A percentile compares a stretch with the other conserved stretches of the same genome.
Evolutionary conservation across 1,284 basidiomycete species (phyloP).

Genomic region (Melampsora larici-populina): DNA sequence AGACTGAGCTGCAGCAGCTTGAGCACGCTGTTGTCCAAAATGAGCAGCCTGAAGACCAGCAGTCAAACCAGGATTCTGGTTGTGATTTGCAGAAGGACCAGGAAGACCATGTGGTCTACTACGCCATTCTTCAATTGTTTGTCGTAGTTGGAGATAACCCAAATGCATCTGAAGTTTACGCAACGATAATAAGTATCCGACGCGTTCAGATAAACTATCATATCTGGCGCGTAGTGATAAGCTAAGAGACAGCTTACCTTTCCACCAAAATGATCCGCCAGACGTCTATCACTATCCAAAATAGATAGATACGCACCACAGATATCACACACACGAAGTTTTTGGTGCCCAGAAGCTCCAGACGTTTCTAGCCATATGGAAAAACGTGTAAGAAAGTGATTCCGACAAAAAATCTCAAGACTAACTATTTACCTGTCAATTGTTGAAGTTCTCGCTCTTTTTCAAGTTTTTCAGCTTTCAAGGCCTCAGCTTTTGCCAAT

Average conservation of each 20-base stretch:
- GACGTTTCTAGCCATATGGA: conserved; percentile 68
- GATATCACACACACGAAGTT: conserved; percentile 96
- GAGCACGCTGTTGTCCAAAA: conserved; percentile 36
- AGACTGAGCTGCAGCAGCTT: conserved; percentile 17
- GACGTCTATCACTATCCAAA: conserved; percentile 93
- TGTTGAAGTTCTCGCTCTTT: conserved; percentile 97
- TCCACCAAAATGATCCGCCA: conserved; percentile 99
- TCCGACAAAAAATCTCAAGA: neutral
- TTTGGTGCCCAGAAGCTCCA: conserved; percentile 97
- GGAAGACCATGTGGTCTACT: conserved; percentile 43
- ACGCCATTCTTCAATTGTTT: conserved; percentile 73
- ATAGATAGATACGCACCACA: conserved; percentile 98
- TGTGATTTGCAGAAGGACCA: conserved; percentile 18
- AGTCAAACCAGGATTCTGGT: conserved; percentile 35
- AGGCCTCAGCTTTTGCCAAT: conserved; percentile 91
- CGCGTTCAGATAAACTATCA: neutral
- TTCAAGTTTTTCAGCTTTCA: conserved; percentile 91
- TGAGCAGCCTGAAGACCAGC: conserved; percentile 40
- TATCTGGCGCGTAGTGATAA: neutral
- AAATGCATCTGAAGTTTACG: conserved; percentile 76
- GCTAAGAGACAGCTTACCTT: conserved; percentile 64
- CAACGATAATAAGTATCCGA: neutral
- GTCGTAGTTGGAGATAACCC: conserved; percentile 94
- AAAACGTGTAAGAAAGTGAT: neutral
- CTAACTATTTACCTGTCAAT: conserved; percentile 60